Evolutionary conservation across 768 basidiomycete species (phyloP), one percentile per base, ranked within the genome.

Genomic region (Crucibulum laeve): DNA sequence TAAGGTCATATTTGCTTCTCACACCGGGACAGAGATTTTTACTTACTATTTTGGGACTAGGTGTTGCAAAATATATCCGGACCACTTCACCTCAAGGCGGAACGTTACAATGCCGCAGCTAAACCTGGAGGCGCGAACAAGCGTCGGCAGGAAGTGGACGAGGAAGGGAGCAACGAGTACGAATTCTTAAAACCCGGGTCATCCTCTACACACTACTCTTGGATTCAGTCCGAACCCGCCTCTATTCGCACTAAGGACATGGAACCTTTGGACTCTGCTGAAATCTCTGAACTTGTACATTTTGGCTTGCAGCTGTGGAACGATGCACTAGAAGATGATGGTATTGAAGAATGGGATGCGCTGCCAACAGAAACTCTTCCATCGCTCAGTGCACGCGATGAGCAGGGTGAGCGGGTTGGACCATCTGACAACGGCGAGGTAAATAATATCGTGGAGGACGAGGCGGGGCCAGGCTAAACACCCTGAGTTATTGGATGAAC

Each of bases 301-400:
- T 57, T 67, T 4, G 81, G 80, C 6, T 49, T 85, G 45, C 68
- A 71, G 18, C 59, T 85, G 8, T 80, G 75, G 74, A 43, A 40
- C 13, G 30, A 17, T 42, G 10, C 41, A 8, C 37, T 46, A 21
- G 53, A 52, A 30, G 43, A 42, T 10, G 26, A 41, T n/a, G n/a
- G n/a, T n/a, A n/a, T n/a, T n/a, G n/a, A n/a, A n/a, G n/a, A n/a
- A n/a, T n/a, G n/a, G n/a, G n/a, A n/a, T n/a, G n/a, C n/a, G n/a
- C n/a, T n/a, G n/a, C n/a, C n/a, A n/a, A n/a, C n/a, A n/a, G n/a
- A n/a, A n/a, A n/a, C n/a, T n/a, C n/a, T n/a, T n/a, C n/a, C n/a
- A n/a, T n/a, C n/a, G n/a, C n/a, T n/a, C n/a, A n/a, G n/a, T n/a
- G n/a, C n/a, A n/a, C n/a, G n/a, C n/a, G n/a, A n/a, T n/a, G n/a